A percentile compares a stretch with the other conserved stretches of the same genome.
phyloP scores from a whole-genome alignment of 768 basidiomycete genomes.

The Boletales sp. region DNA sequence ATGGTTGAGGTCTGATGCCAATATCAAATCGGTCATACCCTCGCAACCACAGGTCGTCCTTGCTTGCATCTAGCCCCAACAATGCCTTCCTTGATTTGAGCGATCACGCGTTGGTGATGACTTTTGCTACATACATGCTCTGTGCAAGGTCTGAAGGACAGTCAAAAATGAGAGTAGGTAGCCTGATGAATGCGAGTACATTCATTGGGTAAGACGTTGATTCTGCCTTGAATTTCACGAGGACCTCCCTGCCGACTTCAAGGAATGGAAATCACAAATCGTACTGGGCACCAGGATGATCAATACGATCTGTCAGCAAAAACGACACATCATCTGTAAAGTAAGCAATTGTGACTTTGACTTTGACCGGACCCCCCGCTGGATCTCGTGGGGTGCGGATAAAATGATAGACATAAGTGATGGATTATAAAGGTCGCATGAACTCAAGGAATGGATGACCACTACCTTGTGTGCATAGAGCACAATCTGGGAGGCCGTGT shows the following conservation, averaged over 20 bases:
- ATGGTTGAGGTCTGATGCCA: constrained; percentile 38
- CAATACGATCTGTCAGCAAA: constrained; percentile 44
- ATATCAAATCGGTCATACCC: constrained; percentile 43
- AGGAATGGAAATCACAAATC: constrained; percentile 51
- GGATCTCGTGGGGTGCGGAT: constrained; percentile 26
- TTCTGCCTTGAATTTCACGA: constrained; percentile 16
- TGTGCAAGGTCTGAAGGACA: constrained; percentile 33
- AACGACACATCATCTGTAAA: constrained; percentile 43
- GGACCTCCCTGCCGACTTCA: constrained; percentile 22
- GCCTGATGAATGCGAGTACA: constrained; percentile 53
- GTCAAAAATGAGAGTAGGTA: constrained; percentile 46
- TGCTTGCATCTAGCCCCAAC: constrained; percentile 9
- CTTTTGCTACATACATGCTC: constrained; percentile 42
- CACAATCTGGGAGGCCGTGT: constrained; percentile 42
- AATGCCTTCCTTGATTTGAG: constrained; percentile 29
- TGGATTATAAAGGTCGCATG: not conserved
- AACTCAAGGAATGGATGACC: not conserved
- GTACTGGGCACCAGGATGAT: constrained; percentile 47
- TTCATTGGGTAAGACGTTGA: constrained; percentile 39
- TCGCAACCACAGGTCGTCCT: constrained; percentile 32
- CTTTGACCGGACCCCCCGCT: constrained; percentile 20
- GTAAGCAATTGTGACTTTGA: constrained; percentile 45
- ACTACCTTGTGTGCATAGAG: constrained; percentile 40
- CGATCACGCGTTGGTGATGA: constrained; percentile 39
- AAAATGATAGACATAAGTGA: constrained; percentile 32